Percentiles rank a stretch among this genome's conserved stretches.
These are phyloP conservation scores for Kwoniella newhampshirensis DNA, from an alignment of 768 basidiomycete genomes.

Conservation along the genomic window DNA sequence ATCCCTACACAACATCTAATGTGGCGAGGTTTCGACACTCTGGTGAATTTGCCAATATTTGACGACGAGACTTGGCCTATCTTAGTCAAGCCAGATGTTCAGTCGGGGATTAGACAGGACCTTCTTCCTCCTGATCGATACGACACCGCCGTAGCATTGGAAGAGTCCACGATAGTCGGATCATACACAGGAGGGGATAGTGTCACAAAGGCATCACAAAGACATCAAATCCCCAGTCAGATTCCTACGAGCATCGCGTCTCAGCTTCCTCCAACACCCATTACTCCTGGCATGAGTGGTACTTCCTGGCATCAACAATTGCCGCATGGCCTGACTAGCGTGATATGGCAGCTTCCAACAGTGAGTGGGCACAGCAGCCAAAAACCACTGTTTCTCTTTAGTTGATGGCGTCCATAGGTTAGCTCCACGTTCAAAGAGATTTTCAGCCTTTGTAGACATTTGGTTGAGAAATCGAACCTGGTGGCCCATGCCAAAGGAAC, in stretches of 20 bases:
- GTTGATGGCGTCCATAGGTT: constrained; percentile 11
- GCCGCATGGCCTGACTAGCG: constrained; percentile 57
- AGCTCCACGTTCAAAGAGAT: constrained; percentile 14
- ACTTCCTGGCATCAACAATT: background rate
- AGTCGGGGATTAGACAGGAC: constrained; percentile 61
- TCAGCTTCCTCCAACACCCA: constrained; percentile 13
- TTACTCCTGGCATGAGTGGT: background rate
- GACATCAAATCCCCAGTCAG: constrained; percentile 3
- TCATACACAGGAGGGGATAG: background rate
- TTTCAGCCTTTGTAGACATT: constrained; percentile 9
- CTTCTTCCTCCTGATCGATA: constrained; percentile 6
- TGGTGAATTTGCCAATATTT: constrained; percentile 1
- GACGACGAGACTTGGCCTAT: constrained; percentile 55
- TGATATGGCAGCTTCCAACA: constrained; percentile 69
- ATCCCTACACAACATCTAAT: constrained; percentile 66
- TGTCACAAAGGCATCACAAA: background rate
- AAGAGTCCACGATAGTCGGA: background rate
- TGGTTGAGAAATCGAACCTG: constrained; percentile 2
- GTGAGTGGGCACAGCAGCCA: constrained; percentile 56
- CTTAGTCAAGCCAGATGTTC: constrained; percentile 57
- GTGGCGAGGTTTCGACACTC: constrained; percentile 57
- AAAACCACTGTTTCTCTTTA: background rate
- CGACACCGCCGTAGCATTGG: background rate
- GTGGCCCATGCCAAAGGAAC: background rate
- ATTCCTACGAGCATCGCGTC: constrained; percentile 4